Evolutionary conservation across 2,329 filamentous ascomycete genomes (phyloP), one percentile per base, ranked within the genome.

Genomic region (Ophiocordyceps camponoti-floridani): DNA sequence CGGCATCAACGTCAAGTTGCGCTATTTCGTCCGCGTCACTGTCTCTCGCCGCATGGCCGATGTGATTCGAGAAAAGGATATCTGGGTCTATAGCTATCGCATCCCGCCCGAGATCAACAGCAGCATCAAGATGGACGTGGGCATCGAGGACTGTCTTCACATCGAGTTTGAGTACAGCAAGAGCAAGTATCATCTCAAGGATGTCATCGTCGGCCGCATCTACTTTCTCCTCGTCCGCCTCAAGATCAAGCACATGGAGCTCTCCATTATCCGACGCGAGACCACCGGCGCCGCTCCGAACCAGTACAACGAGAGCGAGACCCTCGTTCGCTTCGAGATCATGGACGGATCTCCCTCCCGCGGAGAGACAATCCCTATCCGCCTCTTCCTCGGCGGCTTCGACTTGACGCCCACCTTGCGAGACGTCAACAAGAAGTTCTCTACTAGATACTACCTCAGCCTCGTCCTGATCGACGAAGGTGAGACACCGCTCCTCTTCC

Each of bases 81-180:
- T 98, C 51, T 98, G 93, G 93, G 93, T 98, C 46, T 98, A 98
- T 71, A 91, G 82, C 50, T 98, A 98, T 72, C 81, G 88, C 62
- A 89, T 96, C 69, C 89, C 91, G 18, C 91, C 91, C 16, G 91
- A 98, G 75, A 93, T 87, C 64, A 98, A 96, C 71, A 88, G 79
- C 66, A 87, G 84, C 53, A 98, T 98, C 72, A 98, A 98, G 75
- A 98, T 98, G 91, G 91, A 98, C 61, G 91, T 98, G 47, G 91
- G 91, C 47, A 98, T 98, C 58, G 91, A 98, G 67, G 93, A 98
- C 68, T 98, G 91, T 62, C 70, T 98, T 54, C 91, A 98, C 66
- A 98, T 98, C 53, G 91, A 98, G 64, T 98, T 98, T 56, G 91
- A 98, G 66, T 98, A 98, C 69, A 94, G 84, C 65, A 98, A 98